phyloP scores from a whole-genome alignment of 441 rosid genomes.

The Biscutella laevigata region DNA sequence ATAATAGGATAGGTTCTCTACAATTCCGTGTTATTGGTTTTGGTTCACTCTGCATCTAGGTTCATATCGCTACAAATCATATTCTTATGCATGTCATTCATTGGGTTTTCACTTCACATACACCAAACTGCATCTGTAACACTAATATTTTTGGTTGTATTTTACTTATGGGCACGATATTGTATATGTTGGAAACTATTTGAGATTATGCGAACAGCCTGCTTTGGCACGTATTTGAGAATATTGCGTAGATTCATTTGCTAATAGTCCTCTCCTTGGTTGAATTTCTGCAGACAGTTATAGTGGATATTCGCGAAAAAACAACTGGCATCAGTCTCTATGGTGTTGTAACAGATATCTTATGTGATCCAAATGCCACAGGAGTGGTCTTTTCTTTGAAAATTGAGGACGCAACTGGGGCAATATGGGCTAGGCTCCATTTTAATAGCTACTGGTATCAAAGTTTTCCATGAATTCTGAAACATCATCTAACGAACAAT shows the following conservation, averaged over 20 bases:
- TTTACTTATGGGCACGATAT: neutral
- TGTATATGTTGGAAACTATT: neutral
- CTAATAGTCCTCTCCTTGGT: constrained; percentile 26
- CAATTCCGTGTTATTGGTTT: neutral
- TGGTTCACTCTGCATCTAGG: neutral
- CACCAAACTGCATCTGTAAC: neutral
- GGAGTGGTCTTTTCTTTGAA: constrained; percentile 49
- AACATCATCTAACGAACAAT: neutral
- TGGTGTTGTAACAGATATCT: constrained; percentile 53
- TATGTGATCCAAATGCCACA: constrained; percentile 31
- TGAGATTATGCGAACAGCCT: neutral
- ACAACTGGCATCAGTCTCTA: constrained; percentile 80
- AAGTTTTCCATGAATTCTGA: neutral
- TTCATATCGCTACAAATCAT: neutral
- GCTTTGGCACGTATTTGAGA: neutral
- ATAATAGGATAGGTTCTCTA: neutral
- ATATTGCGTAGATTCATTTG: neutral
- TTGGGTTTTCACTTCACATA: neutral
- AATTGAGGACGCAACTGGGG: constrained; percentile 67
- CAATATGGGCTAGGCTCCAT: constrained; percentile 67
- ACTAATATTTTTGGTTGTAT: neutral
- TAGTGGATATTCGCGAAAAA: constrained; percentile 62
- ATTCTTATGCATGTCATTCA: neutral
- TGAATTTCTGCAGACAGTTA: constrained; percentile 56
- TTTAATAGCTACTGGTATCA: constrained; percentile 63